Evolutionary conservation across 108 stramenopile genomes (phyloP), one percentile per base, ranked within the genome.

Genomic region (Skeletonema menzelii): DNA sequence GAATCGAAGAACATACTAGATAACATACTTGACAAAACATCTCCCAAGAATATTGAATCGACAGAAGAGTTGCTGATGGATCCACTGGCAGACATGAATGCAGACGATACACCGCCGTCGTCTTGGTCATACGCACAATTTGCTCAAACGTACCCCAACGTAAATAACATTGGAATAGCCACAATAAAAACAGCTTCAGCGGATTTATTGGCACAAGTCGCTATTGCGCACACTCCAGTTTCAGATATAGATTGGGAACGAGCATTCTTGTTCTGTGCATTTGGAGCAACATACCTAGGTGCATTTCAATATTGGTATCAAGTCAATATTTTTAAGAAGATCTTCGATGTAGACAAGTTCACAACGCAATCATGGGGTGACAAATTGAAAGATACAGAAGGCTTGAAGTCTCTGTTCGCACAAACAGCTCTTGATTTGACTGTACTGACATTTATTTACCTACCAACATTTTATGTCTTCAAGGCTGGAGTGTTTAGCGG

Each of bases 281-380:
- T 84, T 62, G 86, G 86, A 42, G 83, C 72, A 44, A 49, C 75
- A 44, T 88, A 85, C 59, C 65, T 79, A 26, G 83, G 88, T 20
- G 88, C 78, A 34, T 89, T 89, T 71, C 88, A 89, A 55, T 89
- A 89, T 66, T 65, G 82, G 79, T 89, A 89, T 59, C 88, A 89
- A 75, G 88, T 89, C 7, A 78, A 89, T 28, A 67, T 89, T 6
- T 89, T 89, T 73, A 87, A 87, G 59, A 76, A 75, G 40, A 14
- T 89, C 13, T 89, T 89, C 56, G 84, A 86, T 59, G 79, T 86
- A 11, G 88, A 87, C 53, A 76, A 76, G 28, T 89, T 89, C 69
- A 89, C 88, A 26, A 71, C 70, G 19, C 76, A 85, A 65, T 63
- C 84, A 10, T 76, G 78, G 75, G 60, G 24, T 2, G 82, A 89